phyloP scores from a whole-genome alignment of 2,329 filamentous ascomycete species.

The Neonectria magnoliae region DNA sequence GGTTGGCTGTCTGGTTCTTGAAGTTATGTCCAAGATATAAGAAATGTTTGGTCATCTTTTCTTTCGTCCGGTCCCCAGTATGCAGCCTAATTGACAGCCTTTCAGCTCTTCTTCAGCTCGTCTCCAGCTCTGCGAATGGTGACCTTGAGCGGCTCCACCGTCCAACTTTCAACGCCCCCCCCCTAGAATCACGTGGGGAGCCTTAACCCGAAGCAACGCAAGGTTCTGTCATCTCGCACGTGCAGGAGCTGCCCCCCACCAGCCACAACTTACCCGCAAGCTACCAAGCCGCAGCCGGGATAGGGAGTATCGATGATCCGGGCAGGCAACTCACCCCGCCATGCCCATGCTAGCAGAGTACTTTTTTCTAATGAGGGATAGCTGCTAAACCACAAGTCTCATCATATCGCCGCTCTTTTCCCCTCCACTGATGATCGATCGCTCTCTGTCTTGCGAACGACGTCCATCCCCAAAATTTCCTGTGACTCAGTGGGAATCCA shows the following conservation, averaged over 20 bases:
- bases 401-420: slow-evolving; percentile 10
- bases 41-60: neutral
- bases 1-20: neutral
- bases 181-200: slow-evolving; percentile 7
- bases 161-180: neutral
- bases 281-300: slow-evolving; percentile 13
- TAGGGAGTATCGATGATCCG: slow-evolving; percentile 47
- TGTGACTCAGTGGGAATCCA: slow-evolving; percentile 51
- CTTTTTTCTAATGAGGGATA: slow-evolving; percentile 8
- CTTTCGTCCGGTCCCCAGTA: neutral
- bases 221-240: neutral
- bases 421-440: neutral
- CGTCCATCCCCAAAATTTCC: slow-evolving; percentile 49
- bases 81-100: neutral
- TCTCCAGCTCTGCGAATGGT: neutral
- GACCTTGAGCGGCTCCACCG: slow-evolving; percentile 2
- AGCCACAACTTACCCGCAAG: neutral
- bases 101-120: neutral
- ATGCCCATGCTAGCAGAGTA: slow-evolving; percentile 34
- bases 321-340: slow-evolving; percentile 37
- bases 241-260: slow-evolving; percentile 12
- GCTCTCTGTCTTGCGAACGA: slow-evolving; percentile 21
- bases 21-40: neutral
- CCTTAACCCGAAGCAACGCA: neutral
- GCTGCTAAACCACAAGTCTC: slow-evolving; percentile 1